Base-by-base conservation (phyloP, 2,329 filamentous ascomycete species). In the Aspergillus sp. region DNA sequence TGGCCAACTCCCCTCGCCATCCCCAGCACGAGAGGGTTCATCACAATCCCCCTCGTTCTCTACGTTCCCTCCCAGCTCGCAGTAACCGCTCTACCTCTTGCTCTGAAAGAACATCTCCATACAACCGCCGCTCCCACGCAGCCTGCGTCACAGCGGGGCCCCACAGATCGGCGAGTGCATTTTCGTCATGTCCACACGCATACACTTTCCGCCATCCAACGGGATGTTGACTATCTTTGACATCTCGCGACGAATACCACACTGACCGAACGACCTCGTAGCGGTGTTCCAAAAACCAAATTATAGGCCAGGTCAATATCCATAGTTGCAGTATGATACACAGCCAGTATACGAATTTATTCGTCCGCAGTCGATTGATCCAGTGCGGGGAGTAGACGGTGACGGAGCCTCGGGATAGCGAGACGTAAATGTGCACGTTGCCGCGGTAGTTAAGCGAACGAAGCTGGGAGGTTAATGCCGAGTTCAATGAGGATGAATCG, bases 341-440 rank as follows among this genome's bases (percentile, higher is more conserved):
- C 4, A 33, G 7, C 59, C 59, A 69, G 54, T 60, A 69, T 6
- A 66, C 51, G 30, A 52, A 59, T 6, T n/a, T 29, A 40, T 65
- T 66, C 6, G 57, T 54, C n/a, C 66, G 64, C 1, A 65, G 41
- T 2, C 46, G 57, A 48, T 69, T 69, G 37, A 69, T 54, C 57
- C 62, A 66, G 36, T 66, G 62, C 2, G 66, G 66, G 1, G 66
- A 67, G 48, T 66, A 67, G 39, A 69, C 47, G 13, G 60, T 65
- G 12, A 69, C 47, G 5, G 52, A 54, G 19, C 50, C 39, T 42
- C 66, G 56, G n/a, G 54, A 47, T n/a, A 57, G 41, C 1, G 43
- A 42, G 1, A 56, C 49, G 0, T 32, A 37, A 35, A 67, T 56
- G 27, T n/a, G 36, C 27, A 68, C 57, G 1, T 48, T 47, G 39